A percentile compares a stretch with the other conserved stretches of the same genome.
Conservation (phyloP, 352 stramenopile species). For the Phytopythium delawarense region DNA sequence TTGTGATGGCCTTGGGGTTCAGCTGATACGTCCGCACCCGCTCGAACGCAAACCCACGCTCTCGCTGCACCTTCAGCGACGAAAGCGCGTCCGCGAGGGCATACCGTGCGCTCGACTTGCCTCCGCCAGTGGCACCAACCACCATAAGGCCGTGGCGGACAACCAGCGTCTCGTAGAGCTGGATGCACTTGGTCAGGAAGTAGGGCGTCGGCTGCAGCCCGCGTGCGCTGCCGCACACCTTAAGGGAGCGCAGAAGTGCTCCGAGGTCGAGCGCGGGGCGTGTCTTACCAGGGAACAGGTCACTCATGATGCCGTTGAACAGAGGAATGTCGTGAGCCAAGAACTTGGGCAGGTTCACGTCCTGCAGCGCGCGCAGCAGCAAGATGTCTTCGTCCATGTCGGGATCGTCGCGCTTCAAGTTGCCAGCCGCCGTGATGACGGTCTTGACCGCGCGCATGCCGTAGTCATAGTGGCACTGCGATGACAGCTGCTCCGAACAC, state of each 20-base stretch:
- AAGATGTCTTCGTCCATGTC: constrained; percentile 93
- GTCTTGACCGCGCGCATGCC: constrained; percentile 96
- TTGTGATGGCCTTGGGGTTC: constrained; percentile 95
- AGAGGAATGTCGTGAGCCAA: constrained; percentile 93
- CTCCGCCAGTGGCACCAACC: constrained; percentile 90
- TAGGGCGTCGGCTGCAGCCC: constrained; percentile 87
- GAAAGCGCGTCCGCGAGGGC: constrained; percentile 86
- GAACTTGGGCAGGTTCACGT: constrained; percentile 96
- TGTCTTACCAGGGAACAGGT: constrained; percentile 91
- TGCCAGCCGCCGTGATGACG: constrained; percentile 92
- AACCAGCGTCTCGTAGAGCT: constrained; percentile 94
- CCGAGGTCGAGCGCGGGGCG: constrained; percentile 90
- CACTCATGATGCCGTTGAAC: constrained; percentile 93
- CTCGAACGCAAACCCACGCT: constrained; percentile 82
- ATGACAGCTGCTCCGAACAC: constrained; percentile 93
- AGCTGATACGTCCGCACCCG: constrained; percentile 84
- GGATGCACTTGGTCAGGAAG: constrained; percentile 92
- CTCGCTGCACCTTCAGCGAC: constrained; percentile 75
- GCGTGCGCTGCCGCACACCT: constrained; percentile 80
- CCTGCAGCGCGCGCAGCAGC: constrained; percentile 89
- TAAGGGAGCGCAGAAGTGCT: constrained; percentile 79
- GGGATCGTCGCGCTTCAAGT: constrained; percentile 92
- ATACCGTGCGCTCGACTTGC: constrained; percentile 87
- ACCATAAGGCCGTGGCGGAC: constrained; percentile 95
- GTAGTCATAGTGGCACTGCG: constrained; percentile 96